A percentile compares a stretch with the other conserved stretches of the same genome.
These are phyloP conservation scores for Agastache rugosa DNA, from an alignment of 257 asterid species.

Conservation along the genomic window DNA sequence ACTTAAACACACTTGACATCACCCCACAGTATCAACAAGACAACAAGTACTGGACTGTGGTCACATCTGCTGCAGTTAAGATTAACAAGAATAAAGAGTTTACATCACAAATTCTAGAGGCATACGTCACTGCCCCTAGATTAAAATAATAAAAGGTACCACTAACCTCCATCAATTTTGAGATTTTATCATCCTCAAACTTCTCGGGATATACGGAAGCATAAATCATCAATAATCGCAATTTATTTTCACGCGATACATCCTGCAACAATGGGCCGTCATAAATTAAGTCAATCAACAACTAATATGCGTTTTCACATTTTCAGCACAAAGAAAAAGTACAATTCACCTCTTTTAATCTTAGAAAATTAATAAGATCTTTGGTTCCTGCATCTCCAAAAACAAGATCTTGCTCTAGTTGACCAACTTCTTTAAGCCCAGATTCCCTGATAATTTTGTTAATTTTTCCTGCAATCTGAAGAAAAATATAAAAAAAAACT, in stretches of 20 bases:
- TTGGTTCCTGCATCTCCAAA: slow-evolving; percentile 98
- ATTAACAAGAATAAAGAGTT: background rate
- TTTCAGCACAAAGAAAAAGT: slow-evolving; percentile 22
- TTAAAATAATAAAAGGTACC: background rate
- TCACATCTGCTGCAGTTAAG: slow-evolving; percentile 18
- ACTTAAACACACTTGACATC: background rate
- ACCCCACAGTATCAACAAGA: background rate
- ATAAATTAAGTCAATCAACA: slow-evolving; percentile 24
- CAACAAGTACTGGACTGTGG: background rate
- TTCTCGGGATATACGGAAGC: slow-evolving; percentile 94
- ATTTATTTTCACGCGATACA: slow-evolving; percentile 80
- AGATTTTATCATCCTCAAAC: slow-evolving; percentile 86
- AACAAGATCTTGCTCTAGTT: slow-evolving; percentile 96
- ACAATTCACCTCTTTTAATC: slow-evolving; percentile 70
- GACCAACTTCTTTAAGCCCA: slow-evolving; percentile 91
- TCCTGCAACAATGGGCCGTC: slow-evolving; percentile 60
- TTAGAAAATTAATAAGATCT: slow-evolving; percentile 83
- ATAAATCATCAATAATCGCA: slow-evolving; percentile 96
- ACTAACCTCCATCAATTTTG: slow-evolving; percentile 89
- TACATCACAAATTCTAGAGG: slow-evolving; percentile 6
- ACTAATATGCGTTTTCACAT: slow-evolving; percentile 18
- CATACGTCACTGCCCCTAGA: background rate
- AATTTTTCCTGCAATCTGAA: slow-evolving; percentile 90
- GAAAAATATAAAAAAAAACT: slow-evolving; percentile 30
- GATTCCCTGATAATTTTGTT: slow-evolving; percentile 79